phyloP scores from a whole-genome alignment of 345 rosid species.

The Citropsis articulata region DNA sequence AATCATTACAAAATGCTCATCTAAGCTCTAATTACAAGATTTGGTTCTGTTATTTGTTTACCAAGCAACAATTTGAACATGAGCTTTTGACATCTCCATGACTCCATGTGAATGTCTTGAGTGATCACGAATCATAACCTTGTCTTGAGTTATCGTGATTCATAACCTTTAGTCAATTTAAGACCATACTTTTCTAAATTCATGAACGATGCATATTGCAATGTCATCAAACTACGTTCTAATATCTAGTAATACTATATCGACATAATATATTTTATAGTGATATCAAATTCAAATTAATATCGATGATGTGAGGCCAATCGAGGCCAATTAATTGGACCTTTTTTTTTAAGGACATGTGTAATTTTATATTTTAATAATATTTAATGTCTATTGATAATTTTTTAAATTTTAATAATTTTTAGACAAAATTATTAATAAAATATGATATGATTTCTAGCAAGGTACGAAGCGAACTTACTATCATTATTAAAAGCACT shows the following conservation, averaged over 20 bases:
- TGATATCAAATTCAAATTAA: background rate
- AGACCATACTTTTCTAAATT: background rate
- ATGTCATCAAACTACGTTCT: background rate
- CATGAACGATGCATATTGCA: background rate
- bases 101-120: background rate
- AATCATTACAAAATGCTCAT: background rate
- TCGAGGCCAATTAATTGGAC: too few relatives aligned
- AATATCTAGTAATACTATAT: background rate
- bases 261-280: background rate
- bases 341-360: too few relatives aligned
- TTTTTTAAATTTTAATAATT: too few relatives aligned
- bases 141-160: background rate
- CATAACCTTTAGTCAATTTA: background rate
- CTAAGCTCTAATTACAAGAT: background rate
- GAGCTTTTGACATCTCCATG: background rate
- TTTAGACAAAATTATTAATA: too few relatives aligned
- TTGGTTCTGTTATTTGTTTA: background rate
- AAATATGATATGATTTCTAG: too few relatives aligned
- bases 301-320: too few relatives aligned
- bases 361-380: too few relatives aligned
- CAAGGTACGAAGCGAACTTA: accelerated
- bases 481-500: too few relatives aligned
- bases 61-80: background rate
- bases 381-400: too few relatives aligned
- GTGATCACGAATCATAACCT: too few relatives aligned